These are phyloP conservation scores for Moelleriella libera DNA, from an alignment of 2,329 filamentous ascomycete species.

Conservation along the genomic window DNA sequence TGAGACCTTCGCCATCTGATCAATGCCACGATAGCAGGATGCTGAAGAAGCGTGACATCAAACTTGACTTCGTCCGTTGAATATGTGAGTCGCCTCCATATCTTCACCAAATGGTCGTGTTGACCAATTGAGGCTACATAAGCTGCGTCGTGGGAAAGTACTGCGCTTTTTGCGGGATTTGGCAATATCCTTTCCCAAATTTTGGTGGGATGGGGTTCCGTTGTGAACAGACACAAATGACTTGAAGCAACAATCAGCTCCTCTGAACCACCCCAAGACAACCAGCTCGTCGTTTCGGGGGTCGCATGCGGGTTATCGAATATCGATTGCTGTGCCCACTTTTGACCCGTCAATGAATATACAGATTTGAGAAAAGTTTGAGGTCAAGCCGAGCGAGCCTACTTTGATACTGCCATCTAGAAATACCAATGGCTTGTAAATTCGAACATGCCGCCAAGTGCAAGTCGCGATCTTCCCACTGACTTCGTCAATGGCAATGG, in stretches of 20 bases:
- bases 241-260: slow-evolving; percentile 71
- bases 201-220: slow-evolving; percentile 31
- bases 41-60: slow-evolving; percentile 80
- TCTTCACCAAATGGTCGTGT: slow-evolving; percentile 74
- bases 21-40: slow-evolving; percentile 66
- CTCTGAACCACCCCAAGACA: slow-evolving; percentile 80
- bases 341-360: too few species aligned
- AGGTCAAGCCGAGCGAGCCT: not conserved
- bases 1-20: slow-evolving; percentile 75
- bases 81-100: slow-evolving; percentile 82
- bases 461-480: slow-evolving; percentile 77
- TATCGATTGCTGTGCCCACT: slow-evolving; percentile 52
- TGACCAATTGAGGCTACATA: slow-evolving; percentile 71
- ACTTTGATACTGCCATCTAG: slow-evolving; percentile 65
- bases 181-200: slow-evolving; percentile 67
- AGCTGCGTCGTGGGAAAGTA: slow-evolving; percentile 74
- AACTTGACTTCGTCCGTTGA: slow-evolving; percentile 73
- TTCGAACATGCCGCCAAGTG: slow-evolving; percentile 49
- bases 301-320: slow-evolving; percentile 29
- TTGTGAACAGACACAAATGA: slow-evolving; percentile 54
- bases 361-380: not conserved
- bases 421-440: slow-evolving; percentile 64
- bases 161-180: slow-evolving; percentile 57
- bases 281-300: slow-evolving; percentile 22
- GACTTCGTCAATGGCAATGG: slow-evolving; percentile 66